Conservation (phyloP, 352 stramenopile genomes). For the Phytopythium helicoides region DNA sequence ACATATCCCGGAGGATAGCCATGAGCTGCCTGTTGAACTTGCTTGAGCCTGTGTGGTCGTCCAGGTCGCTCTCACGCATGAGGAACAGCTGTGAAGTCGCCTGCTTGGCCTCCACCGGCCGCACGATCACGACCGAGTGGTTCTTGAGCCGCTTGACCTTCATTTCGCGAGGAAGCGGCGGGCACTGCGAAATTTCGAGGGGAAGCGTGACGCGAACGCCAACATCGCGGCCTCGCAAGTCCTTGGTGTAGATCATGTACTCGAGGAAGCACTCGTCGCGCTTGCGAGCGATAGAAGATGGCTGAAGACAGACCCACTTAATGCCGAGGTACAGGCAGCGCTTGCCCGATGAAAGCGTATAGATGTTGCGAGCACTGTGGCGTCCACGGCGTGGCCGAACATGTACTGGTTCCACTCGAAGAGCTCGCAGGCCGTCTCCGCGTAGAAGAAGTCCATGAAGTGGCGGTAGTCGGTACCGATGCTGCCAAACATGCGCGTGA, state of each 20-base stretch:
- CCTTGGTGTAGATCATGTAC: slow-evolving; percentile 61
- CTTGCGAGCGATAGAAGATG: slow-evolving; percentile 56
- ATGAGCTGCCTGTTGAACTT: slow-evolving; percentile 60
- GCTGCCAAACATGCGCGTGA: slow-evolving; percentile 54
- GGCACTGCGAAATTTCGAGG: slow-evolving; percentile 61
- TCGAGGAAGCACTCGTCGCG: slow-evolving; percentile 77
- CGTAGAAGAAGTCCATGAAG: slow-evolving; percentile 70
- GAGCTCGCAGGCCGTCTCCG: slow-evolving; percentile 52
- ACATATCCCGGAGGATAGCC: slow-evolving; percentile 50
- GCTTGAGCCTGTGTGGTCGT: slow-evolving; percentile 33
- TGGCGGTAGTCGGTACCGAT: slow-evolving; percentile 51
- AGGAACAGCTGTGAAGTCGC: slow-evolving; percentile 53
- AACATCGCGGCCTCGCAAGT: slow-evolving; percentile 50
- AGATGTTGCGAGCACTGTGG: slow-evolving; percentile 65
- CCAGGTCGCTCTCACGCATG: slow-evolving; percentile 47
- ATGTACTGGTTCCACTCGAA: slow-evolving; percentile 75
- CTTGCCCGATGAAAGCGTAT: slow-evolving; percentile 30
- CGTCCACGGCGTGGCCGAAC: slow-evolving; percentile 60
- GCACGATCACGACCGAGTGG: slow-evolving; percentile 53
- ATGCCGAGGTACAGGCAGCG: slow-evolving; percentile 60
- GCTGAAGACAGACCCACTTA: slow-evolving; percentile 74
- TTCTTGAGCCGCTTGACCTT: slow-evolving; percentile 59
- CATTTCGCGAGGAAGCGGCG: slow-evolving; percentile 36
- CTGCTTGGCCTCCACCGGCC: slow-evolving; percentile 22
- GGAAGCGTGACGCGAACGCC: slow-evolving; percentile 61